A percentile compares a stretch with the other conserved stretches of the same genome.
Conservation (phyloP, 805 yeast genomes). For the Starmerella scarabaei region DNA sequence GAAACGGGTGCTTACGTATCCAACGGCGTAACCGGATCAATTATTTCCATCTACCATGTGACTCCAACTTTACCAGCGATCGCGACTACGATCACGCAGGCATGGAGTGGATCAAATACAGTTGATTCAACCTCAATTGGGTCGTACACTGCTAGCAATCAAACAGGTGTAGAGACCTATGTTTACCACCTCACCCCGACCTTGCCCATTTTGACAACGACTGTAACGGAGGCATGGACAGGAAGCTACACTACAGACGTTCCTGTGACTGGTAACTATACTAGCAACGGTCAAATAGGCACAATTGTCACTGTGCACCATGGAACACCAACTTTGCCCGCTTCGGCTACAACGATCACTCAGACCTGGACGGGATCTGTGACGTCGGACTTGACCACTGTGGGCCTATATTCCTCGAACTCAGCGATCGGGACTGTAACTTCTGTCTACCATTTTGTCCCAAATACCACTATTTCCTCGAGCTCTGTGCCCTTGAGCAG, state of each 20-base stretch:
- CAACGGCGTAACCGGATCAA: neutral
- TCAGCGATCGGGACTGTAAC: too few relatives aligned
- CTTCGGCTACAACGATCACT: neutral
- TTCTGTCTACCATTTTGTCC: too few relatives aligned
- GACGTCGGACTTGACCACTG: neutral
- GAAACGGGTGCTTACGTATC: neutral
- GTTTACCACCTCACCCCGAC: constrained; percentile 3
- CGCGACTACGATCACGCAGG: neutral
- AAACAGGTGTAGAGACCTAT: neutral
- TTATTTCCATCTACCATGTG: neutral
- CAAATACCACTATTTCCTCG: too few relatives aligned
- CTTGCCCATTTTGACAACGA: neutral
- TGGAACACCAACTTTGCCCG: constrained; percentile 1
- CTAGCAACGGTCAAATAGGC: neutral
- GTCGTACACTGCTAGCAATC: constrained; percentile 1
- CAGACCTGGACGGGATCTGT: neutral
- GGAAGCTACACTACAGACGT: neutral
- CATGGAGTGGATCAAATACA: neutral
- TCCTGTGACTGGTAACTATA: constrained; percentile 1
- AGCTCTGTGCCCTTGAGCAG: too few relatives aligned
- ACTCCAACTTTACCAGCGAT: constrained; percentile 5
- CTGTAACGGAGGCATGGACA: neutral
- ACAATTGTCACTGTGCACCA: neutral
- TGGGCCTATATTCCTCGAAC: too few relatives aligned
- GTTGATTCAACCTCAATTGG: constrained; percentile 1